Evolutionary conservation across 352 stramenopile species (phyloP), one percentile per base, ranked within the genome.

Genomic region (Globisporangium rhizosaccharum): DNA sequence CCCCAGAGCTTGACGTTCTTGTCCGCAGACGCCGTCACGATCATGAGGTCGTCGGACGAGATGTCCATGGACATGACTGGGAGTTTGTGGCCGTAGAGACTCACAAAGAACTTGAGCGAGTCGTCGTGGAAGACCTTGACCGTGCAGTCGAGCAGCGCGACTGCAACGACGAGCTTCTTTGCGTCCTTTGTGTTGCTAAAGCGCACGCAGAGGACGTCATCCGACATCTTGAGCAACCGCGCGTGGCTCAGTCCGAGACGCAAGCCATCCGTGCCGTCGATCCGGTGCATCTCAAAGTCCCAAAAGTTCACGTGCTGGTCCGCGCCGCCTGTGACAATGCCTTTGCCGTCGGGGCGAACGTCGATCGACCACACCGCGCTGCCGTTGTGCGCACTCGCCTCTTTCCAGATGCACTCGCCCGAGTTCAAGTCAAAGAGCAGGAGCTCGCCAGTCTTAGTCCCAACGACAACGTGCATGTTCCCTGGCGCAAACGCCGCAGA

Each of bases 101-200:
- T 98, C 51, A 99, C 74, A 56, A 98, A 99, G 70, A 99, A 99
- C 75, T 99, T 99, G 52, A 99, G 86, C 20, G 96, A 98, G 82
- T 99, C 97, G 65, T 99, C 96, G 72, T 98, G 98, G 74, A 99
- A 99, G 12, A 99, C 96, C 70, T 99, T 99, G 53, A 99, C 96
- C 0, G 96, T 99, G 61, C 85, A 97, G 72, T 99, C 97, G 33
- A 98, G 65, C 39, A 98, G 72, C 28, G 91, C 86, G 25, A 98
- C 90, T 1, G 87, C 88, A 15, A 98, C 68, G 25, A 98, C 69
- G 14, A 97, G 74, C 59, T 94, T 90, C 67, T 80, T 87, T 0
- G 81, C 57, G 61, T 98, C 92, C 67, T 92, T 86, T 3, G 92
- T 94, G 77, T 98, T 88, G 56, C 90, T 98, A 78, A 98, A 99